Evolutionary conservation across 768 basidiomycete species (phyloP).

Genomic region (Macrolepiota fuliginosa): DNA sequence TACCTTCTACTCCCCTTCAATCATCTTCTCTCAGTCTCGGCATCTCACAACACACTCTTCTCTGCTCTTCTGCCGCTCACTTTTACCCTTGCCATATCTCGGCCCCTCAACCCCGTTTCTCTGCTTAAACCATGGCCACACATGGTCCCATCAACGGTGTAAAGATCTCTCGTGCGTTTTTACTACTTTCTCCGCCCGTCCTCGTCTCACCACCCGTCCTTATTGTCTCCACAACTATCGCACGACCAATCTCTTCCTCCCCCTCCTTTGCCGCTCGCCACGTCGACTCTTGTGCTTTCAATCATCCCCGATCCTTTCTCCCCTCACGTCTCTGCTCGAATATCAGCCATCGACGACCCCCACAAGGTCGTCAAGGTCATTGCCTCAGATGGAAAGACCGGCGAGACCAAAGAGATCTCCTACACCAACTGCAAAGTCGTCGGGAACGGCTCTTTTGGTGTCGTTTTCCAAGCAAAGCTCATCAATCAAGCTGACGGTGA

Average conservation of each 20-base stretch:
- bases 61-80: conserved; percentile 9
- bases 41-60: conserved; percentile 9
- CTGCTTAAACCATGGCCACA: conserved; percentile 53
- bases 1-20: background rate
- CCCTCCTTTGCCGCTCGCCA: conserved; percentile 9
- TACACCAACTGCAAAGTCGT: conserved; percentile 99
- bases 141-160: conserved; percentile 86
- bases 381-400: conserved; percentile 93
- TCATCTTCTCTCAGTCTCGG: background rate
- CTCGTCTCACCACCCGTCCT: conserved; percentile 21
- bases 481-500: conserved; percentile 64
- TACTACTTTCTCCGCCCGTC: conserved; percentile 14
- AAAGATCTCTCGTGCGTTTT: conserved; percentile 77
- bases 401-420: conserved; percentile 80
- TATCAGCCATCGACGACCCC: conserved; percentile 89
- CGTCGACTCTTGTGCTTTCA: conserved; percentile 10
- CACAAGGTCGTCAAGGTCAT: conserved; percentile 92
- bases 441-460: conserved; percentile 98
- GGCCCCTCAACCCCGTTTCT: conserved; percentile 10
- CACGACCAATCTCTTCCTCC: conserved; percentile 13
- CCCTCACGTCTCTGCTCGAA: conserved; percentile 19
- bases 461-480: conserved; percentile 95
- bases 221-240: conserved; percentile 27
- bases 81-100: background rate
- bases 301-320: conserved; percentile 36